These are phyloP conservation scores for Pistacia atlantica DNA, from an alignment of 345 rosid species.

Conservation along the genomic window DNA sequence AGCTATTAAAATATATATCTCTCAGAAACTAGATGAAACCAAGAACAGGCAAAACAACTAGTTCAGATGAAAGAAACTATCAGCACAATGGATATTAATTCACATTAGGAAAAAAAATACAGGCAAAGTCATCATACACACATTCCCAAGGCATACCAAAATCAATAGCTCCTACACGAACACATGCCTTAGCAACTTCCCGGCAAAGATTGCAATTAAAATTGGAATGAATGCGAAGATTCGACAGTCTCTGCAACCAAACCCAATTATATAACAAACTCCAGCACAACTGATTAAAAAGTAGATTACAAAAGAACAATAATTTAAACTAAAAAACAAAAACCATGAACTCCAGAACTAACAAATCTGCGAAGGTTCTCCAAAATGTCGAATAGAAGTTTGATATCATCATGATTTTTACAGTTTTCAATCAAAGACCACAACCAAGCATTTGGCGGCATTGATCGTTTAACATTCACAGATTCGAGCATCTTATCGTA, in stretches of 20 bases:
- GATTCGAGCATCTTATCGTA: conserved; percentile 63
- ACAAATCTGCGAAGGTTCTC: conserved; percentile 79
- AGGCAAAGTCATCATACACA: not conserved
- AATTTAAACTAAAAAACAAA: conserved; percentile 1
- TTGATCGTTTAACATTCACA: conserved; percentile 56
- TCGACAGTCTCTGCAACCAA: conserved; percentile 71
- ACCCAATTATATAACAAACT: not conserved
- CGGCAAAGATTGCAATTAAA: conserved; percentile 82
- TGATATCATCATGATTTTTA: conserved; percentile 61
- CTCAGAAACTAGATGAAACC: not conserved
- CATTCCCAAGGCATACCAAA: conserved; percentile 51
- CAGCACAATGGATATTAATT: not conserved
- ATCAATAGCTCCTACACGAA: conserved; percentile 67
- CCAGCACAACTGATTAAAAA: not conserved
- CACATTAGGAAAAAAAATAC: conserved; percentile 5
- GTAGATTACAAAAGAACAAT: not conserved
- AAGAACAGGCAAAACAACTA: conserved; percentile 10
- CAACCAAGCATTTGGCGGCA: conserved; percentile 84
- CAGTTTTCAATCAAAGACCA: conserved; percentile 81
- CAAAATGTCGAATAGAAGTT: conserved; percentile 66
- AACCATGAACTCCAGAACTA: conserved; percentile 28
- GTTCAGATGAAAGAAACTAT: not conserved
- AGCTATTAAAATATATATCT: not conserved
- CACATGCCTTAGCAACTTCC: conserved; percentile 79
- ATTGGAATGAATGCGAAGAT: conserved; percentile 76